phyloP scores from a whole-genome alignment of 163 green algal species.

The Chloroidium sp. region DNA sequence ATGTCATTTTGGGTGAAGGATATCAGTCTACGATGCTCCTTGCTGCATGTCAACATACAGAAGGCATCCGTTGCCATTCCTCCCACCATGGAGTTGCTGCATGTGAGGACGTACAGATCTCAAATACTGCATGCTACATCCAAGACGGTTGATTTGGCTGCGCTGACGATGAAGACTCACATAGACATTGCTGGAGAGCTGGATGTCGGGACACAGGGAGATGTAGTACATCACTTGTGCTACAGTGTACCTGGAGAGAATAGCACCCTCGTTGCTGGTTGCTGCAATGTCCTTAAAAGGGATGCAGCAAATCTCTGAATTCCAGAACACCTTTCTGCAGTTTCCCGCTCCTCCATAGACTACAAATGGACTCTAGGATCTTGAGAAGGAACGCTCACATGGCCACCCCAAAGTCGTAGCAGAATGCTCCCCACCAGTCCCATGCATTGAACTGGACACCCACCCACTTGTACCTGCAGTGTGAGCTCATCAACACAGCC shows the following conservation, averaged over 20 bases:
- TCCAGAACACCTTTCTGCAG: not conserved
- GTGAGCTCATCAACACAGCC: no score
- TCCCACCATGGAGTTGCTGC: no score
- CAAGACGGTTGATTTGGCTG: not conserved
- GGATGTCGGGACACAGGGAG: not conserved
- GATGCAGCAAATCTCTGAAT: not conserved
- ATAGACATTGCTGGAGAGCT: not conserved
- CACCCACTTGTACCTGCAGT: not conserved
- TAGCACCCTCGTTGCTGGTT: not conserved
- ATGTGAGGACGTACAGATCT: not conserved
- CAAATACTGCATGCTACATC: not conserved
- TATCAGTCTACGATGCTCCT: no score
- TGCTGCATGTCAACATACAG: no score
- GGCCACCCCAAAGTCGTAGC: no score
- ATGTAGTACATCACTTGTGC: not conserved
- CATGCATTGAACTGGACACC: not conserved
- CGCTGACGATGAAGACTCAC: not conserved
- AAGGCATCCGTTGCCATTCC: no score
- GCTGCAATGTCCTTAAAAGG: not conserved
- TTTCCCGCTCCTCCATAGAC: no score
- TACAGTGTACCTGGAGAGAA: not conserved
- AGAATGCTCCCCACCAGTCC: not conserved
- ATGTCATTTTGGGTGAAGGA: no score
- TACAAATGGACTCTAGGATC: no score
- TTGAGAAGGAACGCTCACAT: not conserved